Evolutionary conservation across 257 asterid species (phyloP), one percentile per base, ranked within the genome.

Genomic region (Mitragyna speciosa): DNA sequence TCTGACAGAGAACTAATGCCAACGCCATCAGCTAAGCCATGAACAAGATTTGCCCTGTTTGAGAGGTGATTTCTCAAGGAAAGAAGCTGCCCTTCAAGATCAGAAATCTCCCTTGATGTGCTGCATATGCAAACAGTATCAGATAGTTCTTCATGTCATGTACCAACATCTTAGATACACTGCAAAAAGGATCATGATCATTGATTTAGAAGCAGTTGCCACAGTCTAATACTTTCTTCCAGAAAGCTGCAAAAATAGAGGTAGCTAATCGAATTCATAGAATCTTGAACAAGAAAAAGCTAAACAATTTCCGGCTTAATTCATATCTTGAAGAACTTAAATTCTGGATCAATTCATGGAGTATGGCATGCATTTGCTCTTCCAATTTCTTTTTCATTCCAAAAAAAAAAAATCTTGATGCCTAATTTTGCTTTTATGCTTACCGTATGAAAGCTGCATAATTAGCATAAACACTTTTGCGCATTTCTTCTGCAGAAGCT

Each of bases 401-500:
- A 48, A 19, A 30, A 51, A 77, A 47, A 9, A 24, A 1, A 10
- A 71, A 61, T 61, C 59, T 30, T n/a, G 39, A 43, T 70, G 54
- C 20, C 51, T 10, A 8, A n/a, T 10, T 2, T 39, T 24, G 6
- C 33, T 61, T 12, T n/a, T 67, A 47, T 41, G 26, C 75, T 78
- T 83, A 89, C 99, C 99, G 91, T 83, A 95, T 93, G 76, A 95
- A 95, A 22, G 98, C 87, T 1, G 96, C 83, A 82, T 95, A 95
- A 82, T 95, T 93, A 59, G 99, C 97, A 70, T 93, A 95, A 48
- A 95, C 98, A 61, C 94, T 93, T 83, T 86, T 95, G 15, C 98
- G 87, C 97, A 93, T 95, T 88, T 95, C 97, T 84, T 95, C 99
- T 2, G 98, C 99, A 74, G 98, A 95, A 70, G 96, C 97, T 89